Percentiles rank a stretch among this genome's conserved stretches.
Conservation (phyloP, 257 asterid species). For the Solanum rostratum region DNA sequence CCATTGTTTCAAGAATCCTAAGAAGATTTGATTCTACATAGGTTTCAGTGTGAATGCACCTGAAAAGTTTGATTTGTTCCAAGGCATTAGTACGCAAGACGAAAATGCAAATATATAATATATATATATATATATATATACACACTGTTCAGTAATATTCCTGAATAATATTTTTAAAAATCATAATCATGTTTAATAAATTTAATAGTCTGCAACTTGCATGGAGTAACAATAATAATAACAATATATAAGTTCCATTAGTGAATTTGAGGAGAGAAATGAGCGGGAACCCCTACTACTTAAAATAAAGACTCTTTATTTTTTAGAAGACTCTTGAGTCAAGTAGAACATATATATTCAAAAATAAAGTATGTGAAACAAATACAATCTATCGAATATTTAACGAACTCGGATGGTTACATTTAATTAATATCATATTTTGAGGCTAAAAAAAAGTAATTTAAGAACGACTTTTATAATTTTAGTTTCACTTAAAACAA, state of each 20-base stretch:
- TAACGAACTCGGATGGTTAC: no score
- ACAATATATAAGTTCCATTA: no score
- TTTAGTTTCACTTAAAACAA: neutral
- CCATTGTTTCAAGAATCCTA: neutral
- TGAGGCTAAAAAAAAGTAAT: neutral
- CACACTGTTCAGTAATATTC: neutral
- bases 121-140: no score
- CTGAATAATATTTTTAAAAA: neutral
- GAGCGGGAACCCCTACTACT: neutral
- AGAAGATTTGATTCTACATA: no score
- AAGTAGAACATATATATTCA: no score
- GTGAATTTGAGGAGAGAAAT: neutral
- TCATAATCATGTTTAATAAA: neutral
- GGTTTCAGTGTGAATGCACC: no score
- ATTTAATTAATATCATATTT: no score
- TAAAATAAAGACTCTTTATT: no score
- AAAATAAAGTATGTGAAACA: no score
- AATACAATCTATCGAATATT: no score
- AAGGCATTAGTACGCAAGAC: neutral
- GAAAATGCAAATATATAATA: neutral
- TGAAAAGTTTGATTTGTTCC: neutral
- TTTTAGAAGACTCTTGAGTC: no score
- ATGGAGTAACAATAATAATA: neutral
- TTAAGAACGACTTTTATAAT: no score
- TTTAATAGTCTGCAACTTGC: neutral